Evolutionary conservation across 306 rosid genomes (phyloP).

Genomic region (Cicer chorassanicum): DNA sequence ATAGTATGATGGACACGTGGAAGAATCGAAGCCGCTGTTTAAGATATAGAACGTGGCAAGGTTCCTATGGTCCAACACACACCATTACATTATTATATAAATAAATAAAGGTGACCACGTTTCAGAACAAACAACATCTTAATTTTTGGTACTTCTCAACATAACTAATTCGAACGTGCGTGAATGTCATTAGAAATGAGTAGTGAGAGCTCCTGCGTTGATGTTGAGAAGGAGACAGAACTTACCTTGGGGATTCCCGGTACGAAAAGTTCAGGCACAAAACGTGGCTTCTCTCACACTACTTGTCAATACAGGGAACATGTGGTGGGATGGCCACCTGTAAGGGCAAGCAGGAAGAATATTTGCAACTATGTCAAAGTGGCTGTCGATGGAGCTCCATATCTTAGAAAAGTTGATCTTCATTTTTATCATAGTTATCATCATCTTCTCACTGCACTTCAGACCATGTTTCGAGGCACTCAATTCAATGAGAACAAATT

Average conservation of each 20-base stretch:
- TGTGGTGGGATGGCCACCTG: slow-evolving; percentile 77
- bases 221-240: slow-evolving; percentile 57
- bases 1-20: slow-evolving; percentile 32
- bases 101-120: background rate
- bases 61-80: background rate
- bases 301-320: background rate
- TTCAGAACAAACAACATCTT: background rate
- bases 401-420: slow-evolving; percentile 69
- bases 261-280: slow-evolving; percentile 42
- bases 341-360: slow-evolving; percentile 64
- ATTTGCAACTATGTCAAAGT: slow-evolving; percentile 65
- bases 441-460: slow-evolving; percentile 54
- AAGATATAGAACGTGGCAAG: slow-evolving; percentile 5
- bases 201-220: slow-evolving; percentile 21
- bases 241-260: slow-evolving; percentile 70
- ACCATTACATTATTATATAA: slow-evolving; percentile 11
- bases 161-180: too few species aligned
- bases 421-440: slow-evolving; percentile 57
- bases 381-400: slow-evolving; percentile 78
- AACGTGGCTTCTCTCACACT: slow-evolving; percentile 60
- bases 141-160: too few species aligned
- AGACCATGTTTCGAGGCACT: slow-evolving; percentile 50
- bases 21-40: slow-evolving; percentile 45
- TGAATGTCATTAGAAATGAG: background rate
- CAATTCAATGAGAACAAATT: slow-evolving; percentile 53